These are phyloP conservation scores for Ailanthus altissimus DNA, from an alignment of 345 rosid genomes.

Conservation along the genomic window DNA sequence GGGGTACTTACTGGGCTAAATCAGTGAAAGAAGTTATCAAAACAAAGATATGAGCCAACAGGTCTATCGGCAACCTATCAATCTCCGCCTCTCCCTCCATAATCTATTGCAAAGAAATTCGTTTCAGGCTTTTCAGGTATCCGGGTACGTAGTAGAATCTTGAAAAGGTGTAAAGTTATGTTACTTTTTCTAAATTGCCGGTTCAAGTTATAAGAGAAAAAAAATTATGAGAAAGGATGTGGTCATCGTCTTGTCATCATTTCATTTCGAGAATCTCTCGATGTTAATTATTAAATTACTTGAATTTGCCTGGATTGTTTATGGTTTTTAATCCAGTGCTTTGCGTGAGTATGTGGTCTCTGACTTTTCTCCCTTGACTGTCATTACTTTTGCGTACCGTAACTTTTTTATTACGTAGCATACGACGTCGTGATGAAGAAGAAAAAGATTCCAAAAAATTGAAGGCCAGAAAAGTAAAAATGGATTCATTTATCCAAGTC, in stretches of 20 bases:
- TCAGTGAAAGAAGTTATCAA: conserved; percentile 72
- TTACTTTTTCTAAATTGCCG: neutral
- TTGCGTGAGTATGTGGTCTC: conserved; percentile 15
- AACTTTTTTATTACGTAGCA: neutral
- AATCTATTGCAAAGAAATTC: conserved; percentile 3
- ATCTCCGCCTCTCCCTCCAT: conserved; percentile 64
- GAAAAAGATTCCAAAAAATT: no score
- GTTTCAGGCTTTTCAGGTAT: neutral
- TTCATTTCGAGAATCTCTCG: conserved; percentile 15
- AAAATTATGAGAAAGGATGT: conserved; percentile 18
- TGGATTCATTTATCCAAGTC: no score
- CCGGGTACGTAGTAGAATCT: conserved; percentile 14
- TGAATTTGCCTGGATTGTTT: neutral
- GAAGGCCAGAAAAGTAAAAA: no score
- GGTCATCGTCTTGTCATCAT: conserved; percentile 35
- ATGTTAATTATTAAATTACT: neutral
- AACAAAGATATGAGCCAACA: conserved; percentile 68
- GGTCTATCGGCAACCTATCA: conserved; percentile 73
- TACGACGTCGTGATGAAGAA: neutral
- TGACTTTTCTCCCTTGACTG: neutral
- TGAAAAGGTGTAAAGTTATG: neutral
- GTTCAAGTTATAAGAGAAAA: neutral
- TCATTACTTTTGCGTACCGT: neutral
- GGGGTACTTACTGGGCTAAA: conserved; percentile 66
- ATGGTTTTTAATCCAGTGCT: neutral